Evolutionary conservation across 306 rosid species (phyloP).

Genomic region (Crotalaria pallida): DNA sequence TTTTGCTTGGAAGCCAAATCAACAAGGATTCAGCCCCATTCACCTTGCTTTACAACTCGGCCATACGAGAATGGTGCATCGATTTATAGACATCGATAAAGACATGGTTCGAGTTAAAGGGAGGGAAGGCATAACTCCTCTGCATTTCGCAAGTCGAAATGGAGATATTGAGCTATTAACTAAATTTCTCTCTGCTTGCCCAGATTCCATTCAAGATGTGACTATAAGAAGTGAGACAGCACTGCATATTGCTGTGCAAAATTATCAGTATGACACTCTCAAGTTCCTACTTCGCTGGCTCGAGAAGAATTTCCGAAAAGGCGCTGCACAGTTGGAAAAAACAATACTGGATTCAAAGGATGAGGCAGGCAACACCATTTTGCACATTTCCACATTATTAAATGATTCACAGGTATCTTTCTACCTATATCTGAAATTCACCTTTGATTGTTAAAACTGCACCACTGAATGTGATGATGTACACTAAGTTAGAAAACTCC

Average conservation of each 20-base stretch:
- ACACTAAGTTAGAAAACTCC: too few species aligned
- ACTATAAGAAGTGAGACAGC: slow-evolving; percentile 27
- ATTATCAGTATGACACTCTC: background rate
- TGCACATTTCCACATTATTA: slow-evolving; percentile 21
- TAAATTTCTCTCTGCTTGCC: slow-evolving; percentile 19
- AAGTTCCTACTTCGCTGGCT: slow-evolving; percentile 17
- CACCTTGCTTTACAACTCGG: background rate
- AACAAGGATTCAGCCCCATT: slow-evolving; percentile 13
- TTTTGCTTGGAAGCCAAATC: slow-evolving; percentile 22
- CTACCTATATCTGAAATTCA: too few species aligned
- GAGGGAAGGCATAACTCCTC: background rate
- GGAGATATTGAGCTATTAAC: background rate
- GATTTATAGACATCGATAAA: background rate
- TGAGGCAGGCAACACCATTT: slow-evolving; percentile 18
- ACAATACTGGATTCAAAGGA: slow-evolving; percentile 16
- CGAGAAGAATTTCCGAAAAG: background rate
- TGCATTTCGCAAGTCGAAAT: background rate
- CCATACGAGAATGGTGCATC: background rate
- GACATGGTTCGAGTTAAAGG: background rate
- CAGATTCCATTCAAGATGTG: slow-evolving; percentile 21
- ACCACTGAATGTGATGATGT: too few species aligned
- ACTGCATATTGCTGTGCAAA: slow-evolving; percentile 24
- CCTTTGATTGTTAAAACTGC: too few species aligned
- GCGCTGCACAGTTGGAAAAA: background rate
- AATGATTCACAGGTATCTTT: slow-evolving; percentile 11